phyloP scores from a whole-genome alignment of 164 flowering plant genomes.

The Paratinospora sagittata region DNA sequence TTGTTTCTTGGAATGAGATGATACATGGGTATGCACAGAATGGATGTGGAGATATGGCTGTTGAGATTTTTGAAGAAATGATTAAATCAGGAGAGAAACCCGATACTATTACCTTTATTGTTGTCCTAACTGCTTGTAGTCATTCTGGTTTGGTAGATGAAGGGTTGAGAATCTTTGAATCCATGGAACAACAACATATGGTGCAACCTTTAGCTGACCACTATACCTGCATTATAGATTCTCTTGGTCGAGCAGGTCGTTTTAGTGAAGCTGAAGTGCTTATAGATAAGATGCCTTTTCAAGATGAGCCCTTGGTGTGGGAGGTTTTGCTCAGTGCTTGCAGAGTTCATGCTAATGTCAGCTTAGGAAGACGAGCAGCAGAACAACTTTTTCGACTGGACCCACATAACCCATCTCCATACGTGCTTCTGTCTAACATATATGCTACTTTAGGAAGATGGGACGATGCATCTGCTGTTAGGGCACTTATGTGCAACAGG shows the following conservation, averaged over 20 bases:
- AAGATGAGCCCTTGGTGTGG: slow-evolving; percentile 72
- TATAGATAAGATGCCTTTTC: slow-evolving; percentile 48
- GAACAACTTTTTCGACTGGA: slow-evolving; percentile 55
- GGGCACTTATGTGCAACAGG: slow-evolving; percentile 44
- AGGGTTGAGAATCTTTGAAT: slow-evolving; percentile 52
- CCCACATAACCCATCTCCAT: slow-evolving; percentile 59
- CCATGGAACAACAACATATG: slow-evolving; percentile 50
- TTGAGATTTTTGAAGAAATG: slow-evolving; percentile 53
- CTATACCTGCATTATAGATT: slow-evolving; percentile 63
- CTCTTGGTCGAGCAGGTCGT: slow-evolving; percentile 67
- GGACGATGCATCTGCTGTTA: slow-evolving; percentile 59
- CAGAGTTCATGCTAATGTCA: slow-evolving; percentile 59
- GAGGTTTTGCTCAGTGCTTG: slow-evolving; percentile 81
- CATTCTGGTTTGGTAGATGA: slow-evolving; percentile 70
- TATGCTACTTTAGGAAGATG: slow-evolving; percentile 72
- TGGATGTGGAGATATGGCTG: slow-evolving; percentile 61
- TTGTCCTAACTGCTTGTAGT: slow-evolving; percentile 78
- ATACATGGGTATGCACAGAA: slow-evolving; percentile 85
- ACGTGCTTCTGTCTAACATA: slow-evolving; percentile 62
- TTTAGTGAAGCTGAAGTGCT: slow-evolving; percentile 59
- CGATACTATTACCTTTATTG: slow-evolving; percentile 59
- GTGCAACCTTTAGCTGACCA: slow-evolving; percentile 60
- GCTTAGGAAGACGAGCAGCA: slow-evolving; percentile 67
- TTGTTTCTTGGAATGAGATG: slow-evolving; percentile 83
- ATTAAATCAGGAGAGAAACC: slow-evolving; percentile 45